phyloP scores from a whole-genome alignment of 2,329 filamentous ascomycete genomes.

The Penicillium sclerotiorum region DNA sequence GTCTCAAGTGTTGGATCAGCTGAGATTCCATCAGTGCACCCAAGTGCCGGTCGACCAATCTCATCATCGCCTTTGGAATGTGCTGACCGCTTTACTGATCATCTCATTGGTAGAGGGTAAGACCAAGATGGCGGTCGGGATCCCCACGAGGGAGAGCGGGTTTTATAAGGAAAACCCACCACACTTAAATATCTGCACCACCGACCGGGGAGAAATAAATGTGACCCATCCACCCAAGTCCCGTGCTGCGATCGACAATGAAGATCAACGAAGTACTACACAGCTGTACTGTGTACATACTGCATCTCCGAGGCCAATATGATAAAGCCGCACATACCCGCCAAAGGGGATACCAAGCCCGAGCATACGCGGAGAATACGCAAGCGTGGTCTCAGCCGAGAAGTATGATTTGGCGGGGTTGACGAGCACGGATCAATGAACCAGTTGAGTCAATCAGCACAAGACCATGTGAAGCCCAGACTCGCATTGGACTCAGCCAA shows the following conservation, averaged over 20 bases:
- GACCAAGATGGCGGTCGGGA: conserved; percentile 5
- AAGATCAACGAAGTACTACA: too few relatives aligned
- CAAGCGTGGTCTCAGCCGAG: neutral
- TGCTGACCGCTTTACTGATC: neutral
- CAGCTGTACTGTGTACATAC: too few relatives aligned
- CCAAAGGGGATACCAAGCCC: neutral
- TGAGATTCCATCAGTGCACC: neutral
- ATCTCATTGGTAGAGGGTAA: neutral
- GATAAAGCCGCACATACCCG: conserved; percentile 1
- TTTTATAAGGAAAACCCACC: neutral
- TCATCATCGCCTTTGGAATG: neutral
- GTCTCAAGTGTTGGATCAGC: neutral
- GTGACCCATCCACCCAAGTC: neutral
- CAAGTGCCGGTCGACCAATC: neutral
- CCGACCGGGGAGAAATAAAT: neutral
- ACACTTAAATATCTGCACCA: neutral
- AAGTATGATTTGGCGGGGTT: conserved; percentile 1
- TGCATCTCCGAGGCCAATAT: neutral
- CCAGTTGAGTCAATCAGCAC: neutral
- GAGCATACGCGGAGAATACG: neutral
- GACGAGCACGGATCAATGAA: neutral
- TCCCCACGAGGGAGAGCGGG: neutral
- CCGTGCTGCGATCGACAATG: neutral
- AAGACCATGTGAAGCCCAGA: neutral
- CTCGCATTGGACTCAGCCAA: neutral